Evolutionary conservation across 148 eudicot species (phyloP).

Genomic region (Fagopyrum esculentum): DNA sequence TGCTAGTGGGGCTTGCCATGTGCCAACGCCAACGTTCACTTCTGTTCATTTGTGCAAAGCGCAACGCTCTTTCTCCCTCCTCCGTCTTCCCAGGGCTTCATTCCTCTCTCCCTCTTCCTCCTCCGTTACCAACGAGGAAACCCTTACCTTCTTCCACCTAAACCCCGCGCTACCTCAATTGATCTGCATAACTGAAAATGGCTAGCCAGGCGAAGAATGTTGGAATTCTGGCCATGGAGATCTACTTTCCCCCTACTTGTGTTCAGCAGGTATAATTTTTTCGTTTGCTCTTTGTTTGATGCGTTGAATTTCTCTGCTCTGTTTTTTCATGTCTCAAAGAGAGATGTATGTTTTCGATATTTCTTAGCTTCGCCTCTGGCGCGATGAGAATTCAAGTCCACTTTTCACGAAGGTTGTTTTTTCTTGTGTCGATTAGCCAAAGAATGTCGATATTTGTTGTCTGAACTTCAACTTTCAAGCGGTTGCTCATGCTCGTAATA

Average conservation of each 20-base stretch:
- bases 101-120: neutral
- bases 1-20: neutral
- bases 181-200: neutral
- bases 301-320: neutral
- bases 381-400: neutral
- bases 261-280: conserved; percentile 11
- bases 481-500: neutral
- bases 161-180: neutral
- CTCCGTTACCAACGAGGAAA: conserved; percentile 12
- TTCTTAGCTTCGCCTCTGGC: neutral
- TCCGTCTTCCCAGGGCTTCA: conserved; percentile 10
- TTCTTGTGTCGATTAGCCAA: neutral
- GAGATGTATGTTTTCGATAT: neutral
- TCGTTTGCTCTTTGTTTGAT: neutral
- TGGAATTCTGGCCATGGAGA: conserved; percentile 16
- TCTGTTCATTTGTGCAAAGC: neutral
- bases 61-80: conserved; percentile 8
- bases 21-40: conserved; percentile 9
- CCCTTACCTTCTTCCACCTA: neutral
- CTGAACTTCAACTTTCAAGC: neutral
- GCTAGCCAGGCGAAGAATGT: conserved; percentile 10
- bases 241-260: conserved; percentile 16
- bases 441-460: conserved; percentile 1
- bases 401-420: neutral
- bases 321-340: neutral